A percentile compares a stretch with the other conserved stretches of the same genome.
Evolutionary conservation across 2,329 filamentous ascomycete genomes (phyloP).

Genomic region (Aspergillus sp.): DNA sequence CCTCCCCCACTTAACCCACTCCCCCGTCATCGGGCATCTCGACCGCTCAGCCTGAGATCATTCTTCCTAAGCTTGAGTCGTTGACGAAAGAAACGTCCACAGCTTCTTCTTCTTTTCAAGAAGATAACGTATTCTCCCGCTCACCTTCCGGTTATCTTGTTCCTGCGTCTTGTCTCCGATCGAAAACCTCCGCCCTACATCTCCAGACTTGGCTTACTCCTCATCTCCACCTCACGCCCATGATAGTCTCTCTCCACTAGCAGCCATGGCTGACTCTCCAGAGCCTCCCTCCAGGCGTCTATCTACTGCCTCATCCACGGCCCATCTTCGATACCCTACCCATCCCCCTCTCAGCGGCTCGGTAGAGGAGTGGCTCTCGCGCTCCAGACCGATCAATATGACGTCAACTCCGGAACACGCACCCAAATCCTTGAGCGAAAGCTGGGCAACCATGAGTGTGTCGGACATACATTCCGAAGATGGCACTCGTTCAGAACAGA

Average conservation of each 20-base stretch:
- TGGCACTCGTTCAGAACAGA: conserved; percentile 43
- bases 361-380: conserved; percentile 41
- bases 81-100: conserved; percentile 1
- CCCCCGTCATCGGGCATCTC: conserved; percentile 21
- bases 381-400: conserved; percentile 41
- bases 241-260: conserved; percentile 16
- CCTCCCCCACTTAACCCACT: conserved; percentile 14
- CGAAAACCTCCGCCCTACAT: conserved; percentile 16
- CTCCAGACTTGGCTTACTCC: conserved; percentile 12
- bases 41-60: conserved; percentile 8
- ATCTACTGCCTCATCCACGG: conserved; percentile 23
- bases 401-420: conserved; percentile 32
- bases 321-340: conserved; percentile 41
- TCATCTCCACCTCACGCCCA: conserved; percentile 14
- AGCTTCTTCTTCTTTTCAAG: conserved; percentile 9
- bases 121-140: conserved; percentile 19
- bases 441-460: conserved; percentile 46
- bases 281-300: conserved; percentile 29
- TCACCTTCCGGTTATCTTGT: conserved; percentile 8
- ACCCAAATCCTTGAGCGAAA: conserved; percentile 40
- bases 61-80: conserved; percentile 5
- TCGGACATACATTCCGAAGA: conserved; percentile 45
- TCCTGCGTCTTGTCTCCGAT: conserved; percentile 13
- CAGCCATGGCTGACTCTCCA: conserved; percentile 38
- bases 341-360: conserved; percentile 37